phyloP scores from a whole-genome alignment of 129 eudicot species.

The Flaveria sonorensis region DNA sequence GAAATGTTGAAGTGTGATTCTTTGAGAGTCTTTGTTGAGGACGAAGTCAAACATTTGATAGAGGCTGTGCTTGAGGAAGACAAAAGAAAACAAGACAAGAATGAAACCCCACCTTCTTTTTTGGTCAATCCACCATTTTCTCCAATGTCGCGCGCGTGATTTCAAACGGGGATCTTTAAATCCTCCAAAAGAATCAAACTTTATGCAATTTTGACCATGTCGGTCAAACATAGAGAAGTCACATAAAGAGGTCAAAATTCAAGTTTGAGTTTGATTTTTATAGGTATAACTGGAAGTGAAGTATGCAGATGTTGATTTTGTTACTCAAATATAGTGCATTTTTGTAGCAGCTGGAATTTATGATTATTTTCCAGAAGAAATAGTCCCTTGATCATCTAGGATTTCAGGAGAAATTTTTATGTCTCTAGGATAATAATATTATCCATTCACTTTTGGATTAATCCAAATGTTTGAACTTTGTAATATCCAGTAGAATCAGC shows the following conservation, averaged over 20 bases:
- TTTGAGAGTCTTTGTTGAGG: conserved; percentile 62
- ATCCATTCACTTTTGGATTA: conserved; percentile 17
- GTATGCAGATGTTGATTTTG: conserved; percentile 33
- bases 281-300: conserved; percentile 17
- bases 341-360: not conserved
- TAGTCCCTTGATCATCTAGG: conserved; percentile 3
- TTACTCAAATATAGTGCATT: conserved; percentile 35
- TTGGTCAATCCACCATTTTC: conserved; percentile 88
- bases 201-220: conserved; percentile 5
- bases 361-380: conserved; percentile 5
- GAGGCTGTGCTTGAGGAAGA: conserved; percentile 67
- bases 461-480: conserved; percentile 6
- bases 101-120: conserved; percentile 55
- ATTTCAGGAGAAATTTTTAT: conserved; percentile 31
- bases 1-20: conserved; percentile 62
- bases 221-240: not conserved
- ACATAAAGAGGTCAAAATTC: not conserved
- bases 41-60: conserved; percentile 62
- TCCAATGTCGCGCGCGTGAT: conserved; percentile 75
- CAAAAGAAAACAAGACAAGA: conserved; percentile 44
- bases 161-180: conserved; percentile 18
- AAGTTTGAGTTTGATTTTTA: conserved; percentile 1
- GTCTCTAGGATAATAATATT: conserved; percentile 31
- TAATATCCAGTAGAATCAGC: conserved; percentile 6
- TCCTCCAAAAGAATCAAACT: conserved; percentile 9